Conservation (phyloP, 2,329 filamentous ascomycete genomes). For the Hawksworthiomyces lignivorus region DNA sequence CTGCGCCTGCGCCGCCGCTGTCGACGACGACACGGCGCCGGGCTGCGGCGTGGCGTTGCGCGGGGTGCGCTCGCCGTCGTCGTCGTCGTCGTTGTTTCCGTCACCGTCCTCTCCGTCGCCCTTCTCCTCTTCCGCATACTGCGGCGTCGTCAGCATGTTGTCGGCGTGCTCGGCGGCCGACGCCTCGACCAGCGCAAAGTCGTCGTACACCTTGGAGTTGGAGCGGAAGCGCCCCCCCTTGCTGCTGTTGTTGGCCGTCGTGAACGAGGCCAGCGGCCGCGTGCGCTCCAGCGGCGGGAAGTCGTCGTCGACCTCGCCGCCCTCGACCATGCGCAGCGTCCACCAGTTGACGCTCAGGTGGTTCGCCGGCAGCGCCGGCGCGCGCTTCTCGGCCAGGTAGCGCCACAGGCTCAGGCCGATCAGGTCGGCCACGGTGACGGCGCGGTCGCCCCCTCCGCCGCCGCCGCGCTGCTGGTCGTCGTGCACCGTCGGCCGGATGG, state of each 20-base stretch:
- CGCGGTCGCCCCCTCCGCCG: constrained; percentile 36
- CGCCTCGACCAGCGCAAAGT: constrained; percentile 72
- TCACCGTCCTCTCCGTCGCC: constrained; percentile 17
- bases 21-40: not conserved
- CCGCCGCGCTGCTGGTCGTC: constrained; percentile 58
- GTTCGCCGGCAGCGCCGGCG: constrained; percentile 55
- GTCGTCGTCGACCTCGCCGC: constrained; percentile 77
- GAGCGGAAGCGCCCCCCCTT: constrained; percentile 54
- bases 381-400: constrained; percentile 68
- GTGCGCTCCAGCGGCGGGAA: constrained; percentile 75
- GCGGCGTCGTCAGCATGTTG: constrained; percentile 60
- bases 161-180: constrained; percentile 59
- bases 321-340: constrained; percentile 75
- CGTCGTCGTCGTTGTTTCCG: not conserved
- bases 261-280: constrained; percentile 66
- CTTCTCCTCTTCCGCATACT: constrained; percentile 50
- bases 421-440: constrained; percentile 69
- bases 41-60: constrained; percentile 41
- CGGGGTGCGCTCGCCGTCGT: constrained; percentile 24
- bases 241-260: constrained; percentile 73
- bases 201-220: constrained; percentile 71
- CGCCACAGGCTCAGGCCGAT: constrained; percentile 73
- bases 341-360: constrained; percentile 75
- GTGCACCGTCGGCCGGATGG: constrained; percentile 62
- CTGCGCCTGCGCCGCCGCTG: not conserved